Conservation (phyloP, 768 basidiomycete species). For the Macrocybe gigantea region DNA sequence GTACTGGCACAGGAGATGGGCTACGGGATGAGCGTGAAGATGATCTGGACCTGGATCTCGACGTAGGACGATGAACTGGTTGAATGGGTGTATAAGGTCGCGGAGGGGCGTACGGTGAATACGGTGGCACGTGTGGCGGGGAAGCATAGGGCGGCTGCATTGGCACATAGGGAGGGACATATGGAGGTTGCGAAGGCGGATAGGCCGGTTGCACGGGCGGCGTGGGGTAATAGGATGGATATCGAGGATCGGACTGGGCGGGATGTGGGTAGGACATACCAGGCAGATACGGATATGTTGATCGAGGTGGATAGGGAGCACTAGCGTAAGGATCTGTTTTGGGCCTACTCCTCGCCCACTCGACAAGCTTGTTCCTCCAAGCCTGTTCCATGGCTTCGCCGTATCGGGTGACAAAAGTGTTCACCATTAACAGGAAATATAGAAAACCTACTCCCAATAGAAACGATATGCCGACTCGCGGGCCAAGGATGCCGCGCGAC, state of each 20-base stretch:
- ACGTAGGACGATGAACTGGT: too few species aligned
- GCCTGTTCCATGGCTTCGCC: slow-evolving; percentile 28
- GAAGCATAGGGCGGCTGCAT: too few species aligned
- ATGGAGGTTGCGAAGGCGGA: not conserved
- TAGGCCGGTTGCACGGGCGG: not conserved
- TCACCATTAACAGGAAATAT: slow-evolving; percentile 45
- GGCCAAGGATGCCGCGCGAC: slow-evolving; percentile 28
- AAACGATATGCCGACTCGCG: slow-evolving; percentile 43
- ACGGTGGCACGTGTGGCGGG: too few species aligned
- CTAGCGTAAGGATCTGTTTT: not conserved
- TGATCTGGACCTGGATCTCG: not conserved
- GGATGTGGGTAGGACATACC: too few species aligned
- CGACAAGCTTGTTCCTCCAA: slow-evolving; percentile 15
- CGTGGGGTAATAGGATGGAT: too few species aligned
- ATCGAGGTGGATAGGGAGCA: too few species aligned
- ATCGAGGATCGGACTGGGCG: too few species aligned
- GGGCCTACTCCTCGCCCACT: slow-evolving; percentile 8
- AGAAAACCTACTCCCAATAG: slow-evolving; percentile 47
- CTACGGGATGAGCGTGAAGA: not conserved
- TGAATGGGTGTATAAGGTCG: too few species aligned
- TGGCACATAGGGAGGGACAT: too few species aligned
- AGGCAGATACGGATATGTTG: too few species aligned
- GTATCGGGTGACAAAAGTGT: slow-evolving; percentile 42
- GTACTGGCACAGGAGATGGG: not conserved
- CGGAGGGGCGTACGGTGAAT: too few species aligned